These are phyloP conservation scores for Aspergillus eucalypticola DNA, from an alignment of 2,329 filamentous ascomycete species.

Conservation along the genomic window DNA sequence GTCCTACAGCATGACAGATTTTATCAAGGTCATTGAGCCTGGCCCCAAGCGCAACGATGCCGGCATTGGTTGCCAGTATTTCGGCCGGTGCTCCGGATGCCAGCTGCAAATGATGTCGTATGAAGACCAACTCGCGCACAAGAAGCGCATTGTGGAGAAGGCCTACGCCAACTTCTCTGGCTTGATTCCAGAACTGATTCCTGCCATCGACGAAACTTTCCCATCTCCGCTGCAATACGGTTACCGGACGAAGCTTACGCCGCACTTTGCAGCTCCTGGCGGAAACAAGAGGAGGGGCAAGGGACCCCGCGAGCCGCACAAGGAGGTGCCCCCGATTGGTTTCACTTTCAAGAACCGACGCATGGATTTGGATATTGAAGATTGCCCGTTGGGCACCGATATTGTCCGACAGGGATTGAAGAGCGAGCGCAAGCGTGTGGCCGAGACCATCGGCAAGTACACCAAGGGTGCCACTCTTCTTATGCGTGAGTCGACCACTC, in stretches of 20 bases:
- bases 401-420: slow-evolving; percentile 78
- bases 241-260: slow-evolving; percentile 95
- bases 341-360: slow-evolving; percentile 85
- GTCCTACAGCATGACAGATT: slow-evolving; percentile 76
- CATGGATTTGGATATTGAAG: slow-evolving; percentile 87
- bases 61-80: slow-evolving; percentile 81
- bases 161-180: slow-evolving; percentile 90
- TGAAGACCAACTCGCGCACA: slow-evolving; percentile 78
- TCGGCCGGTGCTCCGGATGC: slow-evolving; percentile 82
- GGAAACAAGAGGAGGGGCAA: slow-evolving; percentile 49
- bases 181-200: slow-evolving; percentile 72
- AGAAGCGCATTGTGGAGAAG: slow-evolving; percentile 83
- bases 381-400: slow-evolving; percentile 91
- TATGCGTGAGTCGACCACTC: slow-evolving; percentile 78
- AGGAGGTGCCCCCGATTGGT: slow-evolving; percentile 73
- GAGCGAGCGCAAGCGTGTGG: slow-evolving; percentile 74
- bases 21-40: slow-evolving; percentile 72
- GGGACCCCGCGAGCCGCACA: slow-evolving; percentile 49
- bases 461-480: slow-evolving; percentile 82
- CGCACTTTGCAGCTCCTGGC: slow-evolving; percentile 84
- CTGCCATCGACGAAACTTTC: slow-evolving; percentile 78
- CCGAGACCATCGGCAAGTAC: slow-evolving; percentile 69
- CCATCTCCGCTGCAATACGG: slow-evolving; percentile 87
- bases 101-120: slow-evolving; percentile 98
- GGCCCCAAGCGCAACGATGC: slow-evolving; percentile 75